Evolutionary conservation across 257 asterid species (phyloP).

Genomic region (Schizonepeta tenuifolia): DNA sequence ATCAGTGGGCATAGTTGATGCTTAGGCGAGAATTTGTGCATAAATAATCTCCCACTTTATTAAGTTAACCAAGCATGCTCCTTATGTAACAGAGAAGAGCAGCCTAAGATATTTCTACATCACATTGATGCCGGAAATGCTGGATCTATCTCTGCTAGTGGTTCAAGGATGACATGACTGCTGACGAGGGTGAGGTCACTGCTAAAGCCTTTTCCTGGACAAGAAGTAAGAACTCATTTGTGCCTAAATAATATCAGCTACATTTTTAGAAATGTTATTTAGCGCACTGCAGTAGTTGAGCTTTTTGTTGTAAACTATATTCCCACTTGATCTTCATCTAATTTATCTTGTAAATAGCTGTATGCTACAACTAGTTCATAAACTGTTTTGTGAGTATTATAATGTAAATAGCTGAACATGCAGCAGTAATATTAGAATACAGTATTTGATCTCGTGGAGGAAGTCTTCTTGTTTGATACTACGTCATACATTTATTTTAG

Average conservation of each 20-base stretch:
- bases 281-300: background rate
- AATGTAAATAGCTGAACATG: constrained; percentile 6
- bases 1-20: background rate
- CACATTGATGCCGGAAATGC: constrained; percentile 39
- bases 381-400: background rate
- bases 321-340: background rate
- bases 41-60: background rate
- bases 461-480: constrained; percentile 13
- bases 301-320: background rate
- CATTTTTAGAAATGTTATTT: background rate
- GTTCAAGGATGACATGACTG: constrained; percentile 34
- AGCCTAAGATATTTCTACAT: constrained; percentile 64
- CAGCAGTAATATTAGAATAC: background rate
- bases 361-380: background rate
- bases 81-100: constrained; percentile 65
- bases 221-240: background rate
- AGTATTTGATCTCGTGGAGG: background rate
- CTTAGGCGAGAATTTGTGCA: background rate
- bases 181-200: background rate
- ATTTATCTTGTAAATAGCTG: background rate
- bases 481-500: too few relatives aligned
- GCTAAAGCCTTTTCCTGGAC: background rate
- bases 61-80: constrained; percentile 25
- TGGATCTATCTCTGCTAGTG: constrained; percentile 34
- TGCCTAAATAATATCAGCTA: background rate